phyloP scores from a whole-genome alignment of 2,329 filamentous ascomycete species.

The Trichoderma koningii region DNA sequence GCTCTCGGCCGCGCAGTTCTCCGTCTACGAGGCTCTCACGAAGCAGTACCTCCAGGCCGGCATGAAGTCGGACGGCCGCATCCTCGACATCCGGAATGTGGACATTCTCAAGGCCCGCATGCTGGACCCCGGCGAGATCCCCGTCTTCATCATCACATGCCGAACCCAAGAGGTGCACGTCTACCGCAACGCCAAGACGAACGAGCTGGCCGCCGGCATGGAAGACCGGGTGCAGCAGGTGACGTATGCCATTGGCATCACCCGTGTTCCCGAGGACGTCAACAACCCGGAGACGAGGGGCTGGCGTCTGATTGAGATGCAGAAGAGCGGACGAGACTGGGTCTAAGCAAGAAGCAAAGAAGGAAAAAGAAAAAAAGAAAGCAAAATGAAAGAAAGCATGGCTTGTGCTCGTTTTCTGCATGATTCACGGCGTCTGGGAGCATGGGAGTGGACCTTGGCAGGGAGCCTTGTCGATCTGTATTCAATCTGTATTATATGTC shows the following conservation, averaged over 20 bases:
- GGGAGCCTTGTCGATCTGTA: slow-evolving; percentile 34
- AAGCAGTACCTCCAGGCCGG: slow-evolving; percentile 94
- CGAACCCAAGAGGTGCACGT: slow-evolving; percentile 97
- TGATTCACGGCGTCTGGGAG: slow-evolving; percentile 31
- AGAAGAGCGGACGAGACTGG: slow-evolving; percentile 95
- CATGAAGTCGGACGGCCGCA: slow-evolving; percentile 90
- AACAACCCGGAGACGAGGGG: slow-evolving; percentile 95
- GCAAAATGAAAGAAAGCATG: neutral
- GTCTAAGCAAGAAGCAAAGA: slow-evolving; percentile 44
- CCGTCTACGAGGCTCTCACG: slow-evolving; percentile 93
- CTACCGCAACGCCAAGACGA: slow-evolving; percentile 88
- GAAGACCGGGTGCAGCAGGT: slow-evolving; percentile 98
- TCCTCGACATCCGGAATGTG: slow-evolving; percentile 92
- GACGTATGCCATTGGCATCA: slow-evolving; percentile 96
- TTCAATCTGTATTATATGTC: slow-evolving; percentile 36
- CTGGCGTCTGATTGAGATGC: slow-evolving; percentile 96
- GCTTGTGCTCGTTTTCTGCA: slow-evolving; percentile 23
- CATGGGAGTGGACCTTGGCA: slow-evolving; percentile 28
- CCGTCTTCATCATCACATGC: slow-evolving; percentile 96
- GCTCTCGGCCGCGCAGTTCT: slow-evolving; percentile 95
- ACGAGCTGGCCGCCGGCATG: slow-evolving; percentile 91
- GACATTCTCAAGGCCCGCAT: slow-evolving; percentile 82
- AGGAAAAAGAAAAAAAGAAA: neutral
- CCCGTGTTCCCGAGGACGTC: slow-evolving; percentile 89
- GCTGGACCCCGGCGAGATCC: slow-evolving; percentile 82